Percentiles rank a stretch among this genome's conserved stretches.
phyloP scores from a whole-genome alignment of 2,329 filamentous ascomycete species.

The Calonectria crousiana region DNA sequence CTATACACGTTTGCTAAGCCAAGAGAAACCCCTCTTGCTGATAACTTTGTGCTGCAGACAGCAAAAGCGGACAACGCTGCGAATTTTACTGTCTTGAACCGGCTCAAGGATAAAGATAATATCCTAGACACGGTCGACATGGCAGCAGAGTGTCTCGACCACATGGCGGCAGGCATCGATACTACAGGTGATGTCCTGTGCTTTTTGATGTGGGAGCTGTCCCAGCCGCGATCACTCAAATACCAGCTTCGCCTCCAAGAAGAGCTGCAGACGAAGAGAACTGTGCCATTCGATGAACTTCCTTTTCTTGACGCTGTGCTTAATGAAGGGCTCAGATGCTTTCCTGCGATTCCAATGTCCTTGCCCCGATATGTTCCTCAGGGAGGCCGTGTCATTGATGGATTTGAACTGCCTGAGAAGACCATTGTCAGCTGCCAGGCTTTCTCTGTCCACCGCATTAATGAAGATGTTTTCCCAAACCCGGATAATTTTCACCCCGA shows the following conservation, averaged over 20 bases:
- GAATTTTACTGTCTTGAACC: slow-evolving; percentile 69
- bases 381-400: slow-evolving; percentile 68
- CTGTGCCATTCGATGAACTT: slow-evolving; percentile 60
- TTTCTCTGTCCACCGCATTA: slow-evolving; percentile 70
- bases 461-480: slow-evolving; percentile 78
- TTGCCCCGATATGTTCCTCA: slow-evolving; percentile 70
- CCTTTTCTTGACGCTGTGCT: slow-evolving; percentile 73
- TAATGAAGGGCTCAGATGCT: slow-evolving; percentile 71
- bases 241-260: slow-evolving; percentile 65
- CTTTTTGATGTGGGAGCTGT: slow-evolving; percentile 79
- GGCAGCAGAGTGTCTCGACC: slow-evolving; percentile 77
- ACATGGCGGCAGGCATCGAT: slow-evolving; percentile 79
- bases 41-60: slow-evolving; percentile 68
- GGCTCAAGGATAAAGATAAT: slow-evolving; percentile 64
- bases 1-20: slow-evolving; percentile 65
- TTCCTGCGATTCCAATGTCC: slow-evolving; percentile 75
- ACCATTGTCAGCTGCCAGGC: slow-evolving; percentile 73
- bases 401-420: slow-evolving; percentile 63
- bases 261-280: slow-evolving; percentile 61
- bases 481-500: slow-evolving; percentile 84
- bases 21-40: slow-evolving; percentile 69
- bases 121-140: slow-evolving; percentile 65
- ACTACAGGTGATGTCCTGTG: slow-evolving; percentile 78
- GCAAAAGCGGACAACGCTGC: slow-evolving; percentile 59
- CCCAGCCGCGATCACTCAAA: slow-evolving; percentile 64